phyloP scores from a whole-genome alignment of 2,329 filamentous ascomycete genomes.

The Cercospora sp. region DNA sequence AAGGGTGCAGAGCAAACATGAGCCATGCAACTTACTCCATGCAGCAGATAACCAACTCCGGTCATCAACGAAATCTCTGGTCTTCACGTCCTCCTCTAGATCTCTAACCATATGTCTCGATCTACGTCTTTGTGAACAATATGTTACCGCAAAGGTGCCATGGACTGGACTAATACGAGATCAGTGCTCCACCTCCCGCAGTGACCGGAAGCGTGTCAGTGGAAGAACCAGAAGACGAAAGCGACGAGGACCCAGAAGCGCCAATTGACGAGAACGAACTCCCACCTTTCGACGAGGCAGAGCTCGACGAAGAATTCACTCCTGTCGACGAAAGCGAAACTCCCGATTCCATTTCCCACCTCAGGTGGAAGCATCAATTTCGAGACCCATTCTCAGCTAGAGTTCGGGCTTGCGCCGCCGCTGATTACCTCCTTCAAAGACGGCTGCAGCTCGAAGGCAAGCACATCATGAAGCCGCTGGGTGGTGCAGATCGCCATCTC shows the following conservation, averaged over 20 bases:
- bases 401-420: neutral
- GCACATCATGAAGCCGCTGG: neutral
- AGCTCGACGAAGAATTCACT: neutral
- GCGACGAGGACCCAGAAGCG: neutral
- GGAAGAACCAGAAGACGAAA: neutral
- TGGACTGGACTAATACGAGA: neutral
- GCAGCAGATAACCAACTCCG: neutral
- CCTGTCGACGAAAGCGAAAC: neutral
- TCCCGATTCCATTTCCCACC: no score
- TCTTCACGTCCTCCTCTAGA: neutral
- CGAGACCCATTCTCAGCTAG: slow-evolving; percentile 5
- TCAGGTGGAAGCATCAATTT: neutral
- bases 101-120: neutral
- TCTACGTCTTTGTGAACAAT: neutral
- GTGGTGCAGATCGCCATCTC: no score
- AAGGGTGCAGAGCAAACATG: neutral
- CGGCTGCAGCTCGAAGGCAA: neutral
- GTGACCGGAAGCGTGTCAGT: neutral
- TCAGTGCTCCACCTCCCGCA: neutral
- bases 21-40: neutral
- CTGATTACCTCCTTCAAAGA: neutral
- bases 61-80: neutral
- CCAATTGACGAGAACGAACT: neutral
- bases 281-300: neutral
- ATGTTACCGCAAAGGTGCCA: neutral